phyloP scores from a whole-genome alignment of 495 filamentous ascomycete genomes.

The Pseudomonodictys pantanalensis region DNA sequence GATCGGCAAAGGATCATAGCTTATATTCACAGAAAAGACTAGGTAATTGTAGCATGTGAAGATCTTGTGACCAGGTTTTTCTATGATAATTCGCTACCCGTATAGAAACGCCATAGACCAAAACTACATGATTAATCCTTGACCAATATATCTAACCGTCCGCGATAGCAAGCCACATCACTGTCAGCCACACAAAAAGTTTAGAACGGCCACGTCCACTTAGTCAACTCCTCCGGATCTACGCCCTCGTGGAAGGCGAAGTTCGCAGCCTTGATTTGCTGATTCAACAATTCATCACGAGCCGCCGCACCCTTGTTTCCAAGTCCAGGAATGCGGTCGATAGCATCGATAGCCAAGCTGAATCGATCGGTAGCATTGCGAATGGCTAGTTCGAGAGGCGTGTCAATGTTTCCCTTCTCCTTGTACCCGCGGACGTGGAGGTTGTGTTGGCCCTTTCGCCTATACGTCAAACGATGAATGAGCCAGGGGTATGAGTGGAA shows the following conservation, averaged over 20 bases:
- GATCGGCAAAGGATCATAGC: too few relatives aligned
- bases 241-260: constrained; percentile 63
- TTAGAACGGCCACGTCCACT: constrained; percentile 59
- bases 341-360: constrained; percentile 68
- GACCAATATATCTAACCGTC: too few relatives aligned
- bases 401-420: constrained; percentile 78
- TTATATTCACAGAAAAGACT: too few relatives aligned
- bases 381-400: constrained; percentile 68
- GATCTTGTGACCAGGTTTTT: too few relatives aligned
- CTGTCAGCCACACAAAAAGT: background rate
- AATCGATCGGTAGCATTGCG: constrained; percentile 69
- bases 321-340: constrained; percentile 58
- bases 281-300: constrained; percentile 58
- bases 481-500: constrained; percentile 78
- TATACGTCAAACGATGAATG: constrained; percentile 68
- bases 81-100: too few relatives aligned
- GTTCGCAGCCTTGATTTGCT: constrained; percentile 56
- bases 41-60: too few relatives aligned
- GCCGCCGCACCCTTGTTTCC: constrained; percentile 56
- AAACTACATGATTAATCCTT: too few relatives aligned
- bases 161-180: too few relatives aligned
- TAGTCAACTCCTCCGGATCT: constrained; percentile 61
- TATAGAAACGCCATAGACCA: too few relatives aligned
- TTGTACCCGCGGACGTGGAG: constrained; percentile 69
- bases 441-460: constrained; percentile 59